These are phyloP conservation scores for Pittosporum tobira DNA, from an alignment of 129 eudicot genomes.

Conservation along the genomic window DNA sequence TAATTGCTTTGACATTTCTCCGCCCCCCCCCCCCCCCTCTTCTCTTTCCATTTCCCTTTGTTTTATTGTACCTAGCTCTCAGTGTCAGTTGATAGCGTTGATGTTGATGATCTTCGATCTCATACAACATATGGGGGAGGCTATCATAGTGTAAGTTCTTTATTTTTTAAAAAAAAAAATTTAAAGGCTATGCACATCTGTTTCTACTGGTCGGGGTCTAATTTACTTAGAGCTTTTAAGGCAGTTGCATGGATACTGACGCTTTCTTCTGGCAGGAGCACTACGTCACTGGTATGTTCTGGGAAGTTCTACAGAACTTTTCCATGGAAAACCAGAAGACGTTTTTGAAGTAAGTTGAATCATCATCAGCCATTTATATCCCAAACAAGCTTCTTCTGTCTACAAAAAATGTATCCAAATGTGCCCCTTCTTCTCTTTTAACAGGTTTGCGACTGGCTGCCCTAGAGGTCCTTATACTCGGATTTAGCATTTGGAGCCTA, in stretches of 20 bases:
- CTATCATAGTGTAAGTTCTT: slow-evolving; percentile 59
- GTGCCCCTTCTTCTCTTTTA: neutral
- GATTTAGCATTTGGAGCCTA: slow-evolving; percentile 88
- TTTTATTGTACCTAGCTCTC: slow-evolving; percentile 63
- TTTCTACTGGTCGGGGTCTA: too few relatives aligned
- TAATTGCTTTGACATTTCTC: neutral
- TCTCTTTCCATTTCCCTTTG: neutral
- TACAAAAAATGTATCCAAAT: neutral
- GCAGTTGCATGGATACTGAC: slow-evolving; percentile 11
- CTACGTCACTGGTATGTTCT: slow-evolving; percentile 89
- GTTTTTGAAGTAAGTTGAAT: slow-evolving; percentile 73
- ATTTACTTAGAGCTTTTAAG: neutral
- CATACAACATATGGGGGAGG: slow-evolving; percentile 86
- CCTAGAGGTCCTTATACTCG: slow-evolving; percentile 98
- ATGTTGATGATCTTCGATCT: slow-evolving; percentile 61
- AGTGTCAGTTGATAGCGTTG: slow-evolving; percentile 81
- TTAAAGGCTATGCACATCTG: too few relatives aligned
- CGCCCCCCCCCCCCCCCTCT: neutral
- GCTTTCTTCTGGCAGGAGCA: slow-evolving; percentile 66
- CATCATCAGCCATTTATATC: neutral
- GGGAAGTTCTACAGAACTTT: slow-evolving; percentile 75
- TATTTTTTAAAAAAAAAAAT: too few relatives aligned
- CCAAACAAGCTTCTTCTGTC: too few relatives aligned
- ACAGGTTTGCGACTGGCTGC: slow-evolving; percentile 94
- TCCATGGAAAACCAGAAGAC: slow-evolving; percentile 75